These are phyloP conservation scores for Solanum hybrid DNA, from an alignment of 305 asterid species.

Conservation along the genomic window DNA sequence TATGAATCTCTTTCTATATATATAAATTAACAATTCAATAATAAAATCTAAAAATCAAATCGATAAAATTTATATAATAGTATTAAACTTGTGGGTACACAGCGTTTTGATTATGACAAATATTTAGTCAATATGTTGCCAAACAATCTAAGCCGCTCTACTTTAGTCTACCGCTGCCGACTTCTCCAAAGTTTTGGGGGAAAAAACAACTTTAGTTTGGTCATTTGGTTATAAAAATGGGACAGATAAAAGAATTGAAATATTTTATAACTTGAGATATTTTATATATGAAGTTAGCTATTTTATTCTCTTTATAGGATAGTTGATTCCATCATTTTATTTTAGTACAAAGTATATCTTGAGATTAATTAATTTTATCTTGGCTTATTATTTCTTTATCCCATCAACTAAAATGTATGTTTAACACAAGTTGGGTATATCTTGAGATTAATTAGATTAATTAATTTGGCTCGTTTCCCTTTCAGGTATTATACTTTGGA, in stretches of 20 bases:
- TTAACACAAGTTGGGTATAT: too few relatives aligned
- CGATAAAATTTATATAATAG: background rate
- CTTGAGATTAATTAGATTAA: too few relatives aligned
- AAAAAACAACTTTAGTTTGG: background rate
- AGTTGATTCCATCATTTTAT: background rate
- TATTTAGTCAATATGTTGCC: background rate
- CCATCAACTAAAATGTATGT: background rate
- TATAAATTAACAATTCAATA: too few relatives aligned
- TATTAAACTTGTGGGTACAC: background rate
- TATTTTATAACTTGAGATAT: too few relatives aligned
- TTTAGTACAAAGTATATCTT: background rate
- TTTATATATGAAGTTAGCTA: too few relatives aligned
- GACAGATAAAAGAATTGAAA: background rate
- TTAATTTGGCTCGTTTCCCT: background rate
- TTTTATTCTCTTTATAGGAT: too few relatives aligned
- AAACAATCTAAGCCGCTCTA: background rate
- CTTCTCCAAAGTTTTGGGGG: background rate
- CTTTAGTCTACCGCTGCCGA: background rate
- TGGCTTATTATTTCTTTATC: background rate
- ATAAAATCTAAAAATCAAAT: background rate
- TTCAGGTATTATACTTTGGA: background rate
- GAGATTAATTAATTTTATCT: background rate
- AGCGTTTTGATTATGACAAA: background rate
- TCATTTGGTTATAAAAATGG: background rate
- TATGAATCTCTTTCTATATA: background rate